Evolutionary conservation across 1,284 basidiomycete species (phyloP), one percentile per base, ranked within the genome.

Genomic region (Malassezia pachydermatis): DNA sequence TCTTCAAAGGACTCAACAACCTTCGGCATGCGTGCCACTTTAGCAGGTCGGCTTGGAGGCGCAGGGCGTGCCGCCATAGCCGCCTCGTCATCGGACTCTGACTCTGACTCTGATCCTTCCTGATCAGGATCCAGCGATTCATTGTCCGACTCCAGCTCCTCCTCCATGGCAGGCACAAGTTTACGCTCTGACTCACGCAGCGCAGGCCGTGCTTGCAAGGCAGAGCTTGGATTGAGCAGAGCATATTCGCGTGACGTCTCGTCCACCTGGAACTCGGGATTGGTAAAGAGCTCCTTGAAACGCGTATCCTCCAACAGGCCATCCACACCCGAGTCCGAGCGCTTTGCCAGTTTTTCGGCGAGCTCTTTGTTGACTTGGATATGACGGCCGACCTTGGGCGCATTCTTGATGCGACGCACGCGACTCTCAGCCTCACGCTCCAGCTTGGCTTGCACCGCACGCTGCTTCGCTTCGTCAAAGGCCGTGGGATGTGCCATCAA

Each of bases 401-500:
- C 13, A 10, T 48, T 35, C 40, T 62, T 55, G 44, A 54, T 54
- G 23, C 34, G 59, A 32, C 92, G 81, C 70, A 99, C 98, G 29
- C 94, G 80, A 19, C 81, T 85, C 73, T 98, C 89, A 3, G 88
- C 82, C 75, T 94, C 80, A 72, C 89, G 87, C 55, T 92, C 88
- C 73, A 99, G 80, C 72, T 88, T 88, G 65, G 88, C 83, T 51
- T 81, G 79, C 48, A 98, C 80, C 59, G 86, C 75, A 60, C 82
- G 82, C 71, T 95, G 89, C 57, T 88, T 83, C 72, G 95, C 84
- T 68, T 98, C 94, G 41, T 82, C 83, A 70, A 96, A 96, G 4
- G 84, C 88, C 68, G 88, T 92, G 0, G 94, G 94, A 75, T 98
- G 95, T 54, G 87, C 84, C 60, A 98, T 88, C 62, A 95, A 80